Conservation (phyloP, 176 grass and related monocot genomes). For the Ensete glaucum region DNA sequence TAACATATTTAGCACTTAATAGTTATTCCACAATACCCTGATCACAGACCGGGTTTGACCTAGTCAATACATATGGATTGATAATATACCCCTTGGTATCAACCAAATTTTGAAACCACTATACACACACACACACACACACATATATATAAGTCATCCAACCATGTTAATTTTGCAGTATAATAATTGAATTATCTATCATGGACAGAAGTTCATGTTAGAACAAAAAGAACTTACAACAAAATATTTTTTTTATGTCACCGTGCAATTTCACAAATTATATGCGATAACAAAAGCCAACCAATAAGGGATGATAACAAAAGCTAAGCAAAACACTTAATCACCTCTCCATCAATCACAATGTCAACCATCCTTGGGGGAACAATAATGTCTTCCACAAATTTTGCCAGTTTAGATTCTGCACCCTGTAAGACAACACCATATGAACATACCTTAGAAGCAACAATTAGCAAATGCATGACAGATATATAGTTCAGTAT, state of each 20-base stretch:
- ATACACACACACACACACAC: no score
- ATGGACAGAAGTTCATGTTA: not conserved
- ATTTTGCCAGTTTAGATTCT: constrained; percentile 81
- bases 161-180: no score
- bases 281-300: not conserved
- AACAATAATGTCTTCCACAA: constrained; percentile 96
- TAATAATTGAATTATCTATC: constrained; percentile 7
- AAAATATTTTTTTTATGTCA: not conserved
- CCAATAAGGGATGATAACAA: not conserved
- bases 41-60: no score
- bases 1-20: no score
- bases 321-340: constrained; percentile 5
- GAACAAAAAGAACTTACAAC: not conserved
- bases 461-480: constrained; percentile 9
- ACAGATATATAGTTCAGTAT: no score
- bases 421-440: constrained; percentile 51
- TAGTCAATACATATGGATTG: no score
- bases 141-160: no score
- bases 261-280: not conserved
- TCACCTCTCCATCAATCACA: constrained; percentile 94
- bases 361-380: constrained; percentile 93
- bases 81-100: no score
- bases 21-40: no score
- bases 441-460: constrained; percentile 15
- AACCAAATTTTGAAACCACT: no score